Base-by-base conservation (phyloP, 1,284 basidiomycete species). In the Coriolopsis trogii region DNA sequence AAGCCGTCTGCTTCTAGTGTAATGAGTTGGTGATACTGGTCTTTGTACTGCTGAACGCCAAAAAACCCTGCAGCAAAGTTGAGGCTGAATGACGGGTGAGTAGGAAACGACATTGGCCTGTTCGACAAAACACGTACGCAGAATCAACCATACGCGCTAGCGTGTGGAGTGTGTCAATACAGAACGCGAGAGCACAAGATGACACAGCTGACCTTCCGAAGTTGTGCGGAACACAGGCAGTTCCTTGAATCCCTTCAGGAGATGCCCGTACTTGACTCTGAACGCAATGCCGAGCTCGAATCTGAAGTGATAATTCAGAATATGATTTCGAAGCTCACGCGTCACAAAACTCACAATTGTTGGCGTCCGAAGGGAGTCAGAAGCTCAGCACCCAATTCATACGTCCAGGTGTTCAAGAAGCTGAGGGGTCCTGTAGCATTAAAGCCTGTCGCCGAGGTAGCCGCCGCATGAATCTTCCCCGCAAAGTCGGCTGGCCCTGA, bases 1-100 rank as follows among this genome's bases (percentile, higher is more conserved):
- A 78, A 77, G 13, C 76, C 77, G 20, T 56, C 36, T 8, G 67
- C 69, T 62, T 85, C 82, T 40, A 86, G 72, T 47, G 73, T 78
- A 55, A 83, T 81, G 25, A 74, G 62, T 57, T 80, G 74, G 49
- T 79, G 71, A 54, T 80, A 81, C 29, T 75, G 69, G 16, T 63
- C 66, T 50, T 69, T 63, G 51, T 76, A 80, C 5, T 67, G 62
- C 46, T 80, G 80, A 3, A 84, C 73, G 5, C 80, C 82, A 56
- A 85, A 84, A 69, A 85, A 82, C 1, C 83, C 82, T 9, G 80
- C 80, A 6, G 80, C 77, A 60, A 85, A 84, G 60, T 81, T 71
- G 15, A 78, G 62, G 4, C 76, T 79, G 46, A 6, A 23, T 25
- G 28, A 25, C 5, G 36, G 5, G 23, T 37, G 40, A 46, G 49